Conservation (phyloP, 768 basidiomycete genomes). For the Mycena amicta region DNA sequence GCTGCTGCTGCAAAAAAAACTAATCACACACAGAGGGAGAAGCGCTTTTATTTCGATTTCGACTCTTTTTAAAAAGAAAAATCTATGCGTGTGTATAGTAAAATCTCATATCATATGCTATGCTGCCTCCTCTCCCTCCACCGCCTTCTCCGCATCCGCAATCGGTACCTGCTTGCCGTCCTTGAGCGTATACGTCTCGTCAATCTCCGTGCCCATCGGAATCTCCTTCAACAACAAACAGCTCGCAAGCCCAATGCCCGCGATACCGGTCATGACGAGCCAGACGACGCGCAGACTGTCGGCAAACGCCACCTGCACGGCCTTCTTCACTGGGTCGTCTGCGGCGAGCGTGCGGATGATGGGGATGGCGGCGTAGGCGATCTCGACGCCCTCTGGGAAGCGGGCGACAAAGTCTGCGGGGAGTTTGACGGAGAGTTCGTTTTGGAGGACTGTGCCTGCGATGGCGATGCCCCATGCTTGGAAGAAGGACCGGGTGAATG, state of each 20-base stretch:
- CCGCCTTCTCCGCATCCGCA: constrained; percentile 9
- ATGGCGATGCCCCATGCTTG: constrained; percentile 28
- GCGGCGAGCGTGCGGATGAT: constrained; percentile 22
- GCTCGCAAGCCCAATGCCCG: constrained; percentile 37
- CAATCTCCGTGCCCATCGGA: constrained; percentile 32
- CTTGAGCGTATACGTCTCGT: constrained; percentile 34
- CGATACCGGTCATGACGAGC: constrained; percentile 44
- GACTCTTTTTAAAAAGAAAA: too few relatives aligned
- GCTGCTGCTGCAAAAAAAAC: too few relatives aligned
- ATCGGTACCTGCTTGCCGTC: constrained; percentile 20
- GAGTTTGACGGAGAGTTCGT: constrained; percentile 35
- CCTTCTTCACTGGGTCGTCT: constrained; percentile 19
- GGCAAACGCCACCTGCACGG: constrained; percentile 47
- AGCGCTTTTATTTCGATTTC: too few relatives aligned
- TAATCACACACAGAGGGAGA: too few relatives aligned
- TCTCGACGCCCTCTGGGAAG: constrained; percentile 13
- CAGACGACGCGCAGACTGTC: constrained; percentile 41
- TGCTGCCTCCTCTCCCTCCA: too few relatives aligned
- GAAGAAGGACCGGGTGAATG: constrained; percentile 33
- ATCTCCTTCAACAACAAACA: constrained; percentile 37
- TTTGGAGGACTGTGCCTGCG: constrained; percentile 37
- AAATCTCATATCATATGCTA: too few relatives aligned
- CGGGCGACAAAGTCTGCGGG: constrained; percentile 15
- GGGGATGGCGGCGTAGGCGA: constrained; percentile 21
- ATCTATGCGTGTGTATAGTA: too few relatives aligned